Percentiles rank a stretch among this genome's conserved stretches.
These are phyloP conservation scores for Hortiboletus campestris DNA, from an alignment of 768 basidiomycete genomes.

Conservation along the genomic window DNA sequence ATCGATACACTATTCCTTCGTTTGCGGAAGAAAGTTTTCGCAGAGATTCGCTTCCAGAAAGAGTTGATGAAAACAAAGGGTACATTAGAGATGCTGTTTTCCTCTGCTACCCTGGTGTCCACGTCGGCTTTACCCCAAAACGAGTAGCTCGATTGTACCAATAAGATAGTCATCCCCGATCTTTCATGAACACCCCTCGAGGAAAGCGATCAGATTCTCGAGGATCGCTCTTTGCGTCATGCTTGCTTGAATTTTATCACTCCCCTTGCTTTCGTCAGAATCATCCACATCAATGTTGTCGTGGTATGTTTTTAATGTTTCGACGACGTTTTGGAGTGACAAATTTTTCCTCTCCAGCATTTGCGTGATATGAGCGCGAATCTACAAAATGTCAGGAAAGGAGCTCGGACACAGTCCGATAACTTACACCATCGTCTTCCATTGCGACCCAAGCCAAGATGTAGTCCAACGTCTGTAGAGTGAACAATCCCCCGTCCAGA, in stretches of 20 bases:
- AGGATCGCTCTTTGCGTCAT: conserved; percentile 68
- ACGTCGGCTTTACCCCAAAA: conserved; percentile 14
- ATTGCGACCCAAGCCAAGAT: conserved; percentile 93
- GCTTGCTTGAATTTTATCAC: conserved; percentile 34
- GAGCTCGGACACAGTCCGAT: background rate
- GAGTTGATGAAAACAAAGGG: conserved; percentile 82
- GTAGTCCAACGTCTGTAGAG: conserved; percentile 89
- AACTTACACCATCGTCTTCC: conserved; percentile 95
- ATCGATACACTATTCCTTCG: conserved; percentile 85
- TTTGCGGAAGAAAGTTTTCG: conserved; percentile 77
- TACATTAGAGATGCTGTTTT: conserved; percentile 87
- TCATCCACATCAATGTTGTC: conserved; percentile 68
- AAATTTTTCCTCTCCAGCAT: conserved; percentile 76
- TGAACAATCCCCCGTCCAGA: conserved; percentile 84
- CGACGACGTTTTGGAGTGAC: conserved; percentile 66
- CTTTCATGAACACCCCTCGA: conserved; percentile 37
- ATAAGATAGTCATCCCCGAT: background rate
- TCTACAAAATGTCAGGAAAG: conserved; percentile 44
- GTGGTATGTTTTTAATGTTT: conserved; percentile 66
- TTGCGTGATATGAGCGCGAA: conserved; percentile 68
- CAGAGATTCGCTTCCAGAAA: conserved; percentile 85
- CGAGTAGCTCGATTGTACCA: conserved; percentile 13
- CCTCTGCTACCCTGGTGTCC: conserved; percentile 45
- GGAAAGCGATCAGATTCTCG: conserved; percentile 61
- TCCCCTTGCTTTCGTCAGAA: conserved; percentile 22